Conservation (phyloP, 2,329 filamentous ascomycete genomes). For the Davidsoniella australis region DNA sequence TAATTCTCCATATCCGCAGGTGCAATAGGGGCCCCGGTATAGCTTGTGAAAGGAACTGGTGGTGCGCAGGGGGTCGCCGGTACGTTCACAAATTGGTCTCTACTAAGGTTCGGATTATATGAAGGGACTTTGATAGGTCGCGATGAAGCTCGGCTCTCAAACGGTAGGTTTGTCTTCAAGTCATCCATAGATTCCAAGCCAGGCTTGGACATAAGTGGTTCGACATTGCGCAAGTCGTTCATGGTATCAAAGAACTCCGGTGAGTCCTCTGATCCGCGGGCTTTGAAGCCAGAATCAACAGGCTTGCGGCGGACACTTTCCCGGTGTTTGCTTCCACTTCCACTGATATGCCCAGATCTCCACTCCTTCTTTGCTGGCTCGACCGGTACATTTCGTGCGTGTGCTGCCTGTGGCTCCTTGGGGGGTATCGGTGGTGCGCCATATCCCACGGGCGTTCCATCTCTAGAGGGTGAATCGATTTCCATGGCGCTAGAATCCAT, state of each 20-base stretch:
- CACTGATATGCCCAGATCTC: constrained; percentile 31
- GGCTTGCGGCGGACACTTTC: constrained; percentile 2
- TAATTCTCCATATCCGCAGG: neutral
- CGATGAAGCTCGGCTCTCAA: constrained; percentile 33
- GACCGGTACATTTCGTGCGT: constrained; percentile 36
- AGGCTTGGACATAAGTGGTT: constrained; percentile 32
- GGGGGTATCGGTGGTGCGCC: constrained; percentile 13
- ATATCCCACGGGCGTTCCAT: constrained; percentile 16
- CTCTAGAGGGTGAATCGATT: constrained; percentile 35
- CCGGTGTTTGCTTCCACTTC: neutral
- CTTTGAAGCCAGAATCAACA: constrained; percentile 15
- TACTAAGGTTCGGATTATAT: constrained; percentile 18
- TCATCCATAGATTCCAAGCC: constrained; percentile 39
- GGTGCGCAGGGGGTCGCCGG: constrained; percentile 35
- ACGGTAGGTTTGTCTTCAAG: constrained; percentile 38
- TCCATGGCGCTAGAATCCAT: constrained; percentile 44
- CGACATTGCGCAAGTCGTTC: constrained; percentile 37
- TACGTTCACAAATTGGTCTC: constrained; percentile 24
- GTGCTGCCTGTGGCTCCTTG: constrained; percentile 12
- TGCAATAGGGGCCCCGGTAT: neutral
- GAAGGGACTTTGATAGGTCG: constrained; percentile 19
- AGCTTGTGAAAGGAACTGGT: constrained; percentile 18
- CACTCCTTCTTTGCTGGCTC: constrained; percentile 43
- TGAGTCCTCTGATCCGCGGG: constrained; percentile 34
- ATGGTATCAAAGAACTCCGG: constrained; percentile 38